phyloP scores from a whole-genome alignment of 2,329 filamentous ascomycete genomes.

The Plenodomus tracheiphilus region DNA sequence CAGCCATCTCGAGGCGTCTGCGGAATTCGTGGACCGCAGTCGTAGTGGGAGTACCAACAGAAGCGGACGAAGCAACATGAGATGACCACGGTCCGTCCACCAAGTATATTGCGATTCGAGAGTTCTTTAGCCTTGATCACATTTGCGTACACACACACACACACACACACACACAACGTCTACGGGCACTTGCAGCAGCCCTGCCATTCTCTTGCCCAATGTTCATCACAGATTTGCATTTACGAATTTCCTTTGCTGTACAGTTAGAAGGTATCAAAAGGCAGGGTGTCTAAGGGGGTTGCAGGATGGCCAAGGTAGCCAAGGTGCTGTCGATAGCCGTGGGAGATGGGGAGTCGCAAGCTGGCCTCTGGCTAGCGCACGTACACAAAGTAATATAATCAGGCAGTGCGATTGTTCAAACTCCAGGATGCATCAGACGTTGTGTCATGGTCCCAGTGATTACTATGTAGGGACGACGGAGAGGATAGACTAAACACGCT shows the following conservation, averaged over 20 bases:
- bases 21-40: slow-evolving; percentile 44
- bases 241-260: slow-evolving; percentile 31
- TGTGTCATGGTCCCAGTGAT: too few species aligned
- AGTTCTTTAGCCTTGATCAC: background rate
- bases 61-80: slow-evolving; percentile 23
- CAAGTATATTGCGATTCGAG: too few species aligned
- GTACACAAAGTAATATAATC: background rate
- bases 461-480: too few species aligned
- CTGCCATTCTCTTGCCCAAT: background rate
- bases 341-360: too few species aligned
- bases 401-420: too few species aligned
- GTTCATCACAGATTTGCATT: background rate
- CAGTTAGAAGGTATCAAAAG: slow-evolving; percentile 6
- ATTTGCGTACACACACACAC: slow-evolving; percentile 7
- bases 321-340: too few species aligned
- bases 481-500: too few species aligned
- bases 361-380: background rate
- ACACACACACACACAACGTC: too few species aligned
- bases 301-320: too few species aligned
- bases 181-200: background rate
- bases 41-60: slow-evolving; percentile 38
- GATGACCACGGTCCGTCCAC: slow-evolving; percentile 1
- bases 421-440: too few species aligned
- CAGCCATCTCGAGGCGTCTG: slow-evolving; percentile 39
- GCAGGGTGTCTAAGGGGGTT: too few species aligned